These are phyloP conservation scores for Eucalyptus urophylla DNA, from an alignment of 345 rosid species.

Conservation along the genomic window DNA sequence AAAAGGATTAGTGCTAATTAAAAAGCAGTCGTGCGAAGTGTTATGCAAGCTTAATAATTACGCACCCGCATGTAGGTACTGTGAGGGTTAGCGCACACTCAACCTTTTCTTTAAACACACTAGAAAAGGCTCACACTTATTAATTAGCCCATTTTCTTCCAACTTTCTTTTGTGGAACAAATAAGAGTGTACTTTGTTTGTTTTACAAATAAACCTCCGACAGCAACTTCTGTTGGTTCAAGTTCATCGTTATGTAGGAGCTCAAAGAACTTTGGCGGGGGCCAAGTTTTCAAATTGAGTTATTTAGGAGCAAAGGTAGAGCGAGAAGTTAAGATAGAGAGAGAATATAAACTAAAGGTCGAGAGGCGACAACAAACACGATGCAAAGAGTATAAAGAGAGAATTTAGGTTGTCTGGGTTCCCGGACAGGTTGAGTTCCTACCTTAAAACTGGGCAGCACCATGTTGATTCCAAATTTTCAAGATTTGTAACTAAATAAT, in stretches of 20 bases:
- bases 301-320: slow-evolving; percentile 17
- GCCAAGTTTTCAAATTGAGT: slow-evolving; percentile 11
- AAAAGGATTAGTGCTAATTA: too few species aligned
- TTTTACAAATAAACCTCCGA: too few species aligned
- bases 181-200: too few species aligned
- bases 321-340: neutral
- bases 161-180: too few species aligned
- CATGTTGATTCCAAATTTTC: neutral
- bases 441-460: neutral
- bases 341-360: neutral
- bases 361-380: neutral
- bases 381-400: neutral
- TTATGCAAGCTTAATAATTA: too few species aligned
- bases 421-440: neutral
- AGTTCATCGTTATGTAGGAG: neutral
- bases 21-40: rapidly evolving
- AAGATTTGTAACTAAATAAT: neutral
- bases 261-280: neutral
- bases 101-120: too few species aligned
- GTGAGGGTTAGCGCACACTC: too few species aligned
- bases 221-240: neutral
- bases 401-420: neutral
- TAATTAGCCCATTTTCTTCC: too few species aligned
- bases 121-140: too few species aligned
- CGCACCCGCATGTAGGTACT: rapidly evolving